Percentiles rank a stretch among this genome's conserved stretches.
Conservation (phyloP, 2,329 filamentous ascomycete genomes). For the Neophaeococcomyces aloes region DNA sequence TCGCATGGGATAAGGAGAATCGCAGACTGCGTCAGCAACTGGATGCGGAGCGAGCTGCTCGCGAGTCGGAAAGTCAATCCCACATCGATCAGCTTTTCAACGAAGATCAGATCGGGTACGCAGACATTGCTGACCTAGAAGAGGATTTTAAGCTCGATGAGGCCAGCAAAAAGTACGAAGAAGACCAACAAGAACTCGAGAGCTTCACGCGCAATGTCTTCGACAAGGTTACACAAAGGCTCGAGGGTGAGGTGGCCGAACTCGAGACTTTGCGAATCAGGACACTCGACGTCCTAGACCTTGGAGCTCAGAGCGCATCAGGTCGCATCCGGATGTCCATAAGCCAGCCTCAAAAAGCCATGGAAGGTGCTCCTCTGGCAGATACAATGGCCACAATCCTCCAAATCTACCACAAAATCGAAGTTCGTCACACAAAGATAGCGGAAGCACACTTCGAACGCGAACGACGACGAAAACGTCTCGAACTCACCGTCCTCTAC, state of each 20-base stretch:
- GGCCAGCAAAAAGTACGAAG: constrained; percentile 40
- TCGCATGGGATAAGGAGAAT: constrained; percentile 39
- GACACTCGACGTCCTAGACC: constrained; percentile 32
- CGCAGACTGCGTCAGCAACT: constrained; percentile 35
- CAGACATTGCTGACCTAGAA: constrained; percentile 45
- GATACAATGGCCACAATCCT: constrained; percentile 38
- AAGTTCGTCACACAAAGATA: constrained; percentile 40
- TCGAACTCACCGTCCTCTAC: constrained; percentile 39
- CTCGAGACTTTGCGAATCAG: constrained; percentile 39
- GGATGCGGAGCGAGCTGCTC: constrained; percentile 38
- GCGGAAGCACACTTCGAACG: constrained; percentile 42
- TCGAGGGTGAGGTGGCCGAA: constrained; percentile 41
- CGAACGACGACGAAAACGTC: constrained; percentile 45
- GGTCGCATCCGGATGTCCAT: constrained; percentile 11
- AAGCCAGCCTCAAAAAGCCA: constrained; percentile 25
- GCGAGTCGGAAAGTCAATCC: constrained; percentile 43
- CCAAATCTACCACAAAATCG: constrained; percentile 38
- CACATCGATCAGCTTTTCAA: constrained; percentile 46
- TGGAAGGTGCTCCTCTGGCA: constrained; percentile 23
- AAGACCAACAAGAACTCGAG: constrained; percentile 43
- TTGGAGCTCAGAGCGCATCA: constrained; percentile 29
- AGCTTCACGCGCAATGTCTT: constrained; percentile 42
- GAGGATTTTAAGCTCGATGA: constrained; percentile 46
- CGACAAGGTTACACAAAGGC: constrained; percentile 37
- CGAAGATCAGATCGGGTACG: constrained; percentile 47